A percentile compares a stretch with the other conserved stretches of the same genome.
Evolutionary conservation across 2,329 filamentous ascomycete species (phyloP).

Genomic region (Aureobasidium sp.): DNA sequence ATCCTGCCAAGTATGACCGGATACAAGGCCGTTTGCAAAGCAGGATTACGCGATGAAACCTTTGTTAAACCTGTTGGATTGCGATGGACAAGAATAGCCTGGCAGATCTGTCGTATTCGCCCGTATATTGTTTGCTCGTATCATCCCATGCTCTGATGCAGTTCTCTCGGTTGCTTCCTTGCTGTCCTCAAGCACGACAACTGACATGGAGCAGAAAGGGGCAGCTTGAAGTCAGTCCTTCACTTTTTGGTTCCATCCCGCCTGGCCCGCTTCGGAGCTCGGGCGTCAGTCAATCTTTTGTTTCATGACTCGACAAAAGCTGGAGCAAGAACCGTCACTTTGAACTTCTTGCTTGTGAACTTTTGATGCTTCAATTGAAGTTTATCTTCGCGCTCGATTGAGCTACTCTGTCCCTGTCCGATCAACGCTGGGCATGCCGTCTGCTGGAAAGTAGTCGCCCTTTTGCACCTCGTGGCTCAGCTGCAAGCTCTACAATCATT

Average conservation of each 20-base stretch:
- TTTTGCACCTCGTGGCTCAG: not conserved
- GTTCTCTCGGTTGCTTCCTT: not conserved
- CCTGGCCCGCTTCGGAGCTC: not conserved
- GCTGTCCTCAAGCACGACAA: not conserved
- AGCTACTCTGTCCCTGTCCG: not conserved
- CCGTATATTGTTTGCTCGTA: not conserved
- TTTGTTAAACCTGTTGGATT: slow-evolving; percentile 13
- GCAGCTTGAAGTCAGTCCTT: not conserved
- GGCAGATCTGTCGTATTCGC: not conserved
- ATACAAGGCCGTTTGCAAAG: slow-evolving; percentile 10
- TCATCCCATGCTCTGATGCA: not conserved
- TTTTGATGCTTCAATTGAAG: not conserved
- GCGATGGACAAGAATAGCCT: not conserved
- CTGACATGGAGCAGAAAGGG: not conserved
- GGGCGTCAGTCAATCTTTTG: not conserved
- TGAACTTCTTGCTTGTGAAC: not conserved
- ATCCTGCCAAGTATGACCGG: slow-evolving; percentile 2
- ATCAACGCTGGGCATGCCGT: not conserved
- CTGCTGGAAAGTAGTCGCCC: not conserved
- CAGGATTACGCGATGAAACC: slow-evolving; percentile 13
- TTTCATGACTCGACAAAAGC: slow-evolving; percentile 14
- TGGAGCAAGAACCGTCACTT: slow-evolving; percentile 10
- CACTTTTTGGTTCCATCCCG: not conserved
- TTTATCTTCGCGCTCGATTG: not conserved
- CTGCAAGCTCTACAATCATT: not conserved